phyloP scores from a whole-genome alignment of 345 rosid genomes.

The Pugionium cornutum region DNA sequence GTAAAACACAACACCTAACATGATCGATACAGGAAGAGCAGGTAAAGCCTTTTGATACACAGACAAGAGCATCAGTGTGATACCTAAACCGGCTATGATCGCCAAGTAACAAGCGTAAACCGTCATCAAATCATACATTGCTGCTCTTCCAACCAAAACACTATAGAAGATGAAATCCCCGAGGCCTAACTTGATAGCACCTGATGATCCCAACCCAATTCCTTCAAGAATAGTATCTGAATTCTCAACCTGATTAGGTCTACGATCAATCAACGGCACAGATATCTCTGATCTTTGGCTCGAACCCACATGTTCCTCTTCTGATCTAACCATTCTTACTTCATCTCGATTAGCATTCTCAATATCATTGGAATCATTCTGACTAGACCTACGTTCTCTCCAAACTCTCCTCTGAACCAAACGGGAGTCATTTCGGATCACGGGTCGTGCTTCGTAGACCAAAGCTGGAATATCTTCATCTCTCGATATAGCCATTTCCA shows the following conservation, averaged over 20 bases:
- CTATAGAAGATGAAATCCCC: conserved; percentile 97
- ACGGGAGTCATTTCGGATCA: conserved; percentile 46
- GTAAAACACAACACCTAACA: conserved; percentile 80
- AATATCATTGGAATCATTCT: conserved; percentile 29
- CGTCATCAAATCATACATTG: conserved; percentile 93
- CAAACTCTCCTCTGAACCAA: conserved; percentile 64
- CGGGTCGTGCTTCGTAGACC: conserved; percentile 90
- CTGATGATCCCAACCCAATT: conserved; percentile 83
- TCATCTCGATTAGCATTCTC: conserved; percentile 14
- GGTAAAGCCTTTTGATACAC: conserved; percentile 87
- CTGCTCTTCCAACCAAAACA: conserved; percentile 91
- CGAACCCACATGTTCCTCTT: conserved; percentile 34
- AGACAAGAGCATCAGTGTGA: conserved; percentile 81
- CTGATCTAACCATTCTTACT: conserved; percentile 42
- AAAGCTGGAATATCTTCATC: conserved; percentile 96
- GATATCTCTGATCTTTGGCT: conserved; percentile 54
- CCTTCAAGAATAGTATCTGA: conserved; percentile 72
- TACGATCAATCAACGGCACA: conserved; percentile 60
- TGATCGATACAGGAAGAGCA: conserved; percentile 85
- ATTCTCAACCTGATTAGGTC: conserved; percentile 40
- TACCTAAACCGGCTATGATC: conserved; percentile 86
- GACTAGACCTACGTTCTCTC: conserved; percentile 57
- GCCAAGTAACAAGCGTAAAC: conserved; percentile 93
- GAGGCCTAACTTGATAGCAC: conserved; percentile 88
- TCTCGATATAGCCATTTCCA: conserved; percentile 92